These are phyloP conservation scores for Xylaria venustula DNA, from an alignment of 495 filamentous ascomycete species.

Conservation along the genomic window DNA sequence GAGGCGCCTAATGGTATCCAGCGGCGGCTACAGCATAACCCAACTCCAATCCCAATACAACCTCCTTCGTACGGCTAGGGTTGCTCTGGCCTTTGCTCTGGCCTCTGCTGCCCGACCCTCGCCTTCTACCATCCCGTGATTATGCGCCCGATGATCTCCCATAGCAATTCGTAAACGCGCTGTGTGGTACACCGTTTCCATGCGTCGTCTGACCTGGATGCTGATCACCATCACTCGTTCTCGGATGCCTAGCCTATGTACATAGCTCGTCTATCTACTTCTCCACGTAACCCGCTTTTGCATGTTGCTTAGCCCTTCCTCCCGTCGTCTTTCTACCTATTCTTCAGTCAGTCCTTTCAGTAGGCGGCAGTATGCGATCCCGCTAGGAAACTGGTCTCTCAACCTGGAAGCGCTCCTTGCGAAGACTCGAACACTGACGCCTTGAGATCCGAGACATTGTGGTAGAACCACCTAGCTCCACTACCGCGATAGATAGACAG, in stretches of 20 bases:
- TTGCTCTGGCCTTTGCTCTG: neutral
- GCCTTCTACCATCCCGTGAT: conserved; percentile 3
- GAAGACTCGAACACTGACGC: neutral
- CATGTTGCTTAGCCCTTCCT: neutral
- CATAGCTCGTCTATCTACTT: neutral
- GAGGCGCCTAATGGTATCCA: conserved; percentile 10
- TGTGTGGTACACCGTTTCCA: conserved; percentile 21
- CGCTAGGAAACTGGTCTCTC: neutral
- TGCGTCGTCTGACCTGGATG: conserved; percentile 22
- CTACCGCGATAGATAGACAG: neutral
- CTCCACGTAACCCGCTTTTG: conserved; percentile 13
- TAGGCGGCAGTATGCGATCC: neutral
- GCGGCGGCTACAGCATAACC: conserved; percentile 12
- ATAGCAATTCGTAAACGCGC: conserved; percentile 23
- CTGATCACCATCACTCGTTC: conserved; percentile 7
- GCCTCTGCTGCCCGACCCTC: conserved; percentile 7
- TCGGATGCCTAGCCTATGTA: conserved; percentile 7
- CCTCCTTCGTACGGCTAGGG: neutral
- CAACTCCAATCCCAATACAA: conserved; percentile 18
- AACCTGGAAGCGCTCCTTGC: neutral
- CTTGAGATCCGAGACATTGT: neutral
- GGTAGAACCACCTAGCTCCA: conserved; percentile 1
- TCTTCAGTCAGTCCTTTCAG: neutral
- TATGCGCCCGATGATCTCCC: conserved; percentile 11
- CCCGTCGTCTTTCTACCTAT: too few relatives aligned